Conservation (phyloP, 352 stramenopile species). For the Phytopythium montanum region DNA sequence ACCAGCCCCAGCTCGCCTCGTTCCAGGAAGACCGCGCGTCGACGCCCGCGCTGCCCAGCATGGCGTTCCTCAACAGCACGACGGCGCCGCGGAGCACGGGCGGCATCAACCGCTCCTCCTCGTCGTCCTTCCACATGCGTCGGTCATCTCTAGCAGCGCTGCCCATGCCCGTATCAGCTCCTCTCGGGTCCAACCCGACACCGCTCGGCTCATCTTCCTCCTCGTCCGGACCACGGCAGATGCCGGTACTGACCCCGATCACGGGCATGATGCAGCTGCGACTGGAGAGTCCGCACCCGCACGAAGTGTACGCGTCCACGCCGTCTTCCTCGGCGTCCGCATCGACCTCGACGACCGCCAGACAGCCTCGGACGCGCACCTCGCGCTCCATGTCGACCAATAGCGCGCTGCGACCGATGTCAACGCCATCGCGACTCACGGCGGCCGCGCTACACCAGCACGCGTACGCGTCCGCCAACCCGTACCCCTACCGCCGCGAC, state of each 20-base stretch:
- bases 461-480: conserved; percentile 41
- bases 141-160: conserved; percentile 50
- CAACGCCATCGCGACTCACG: conserved; percentile 20
- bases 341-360: conserved; percentile 11
- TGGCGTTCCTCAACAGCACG: conserved; percentile 27
- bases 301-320: conserved; percentile 15
- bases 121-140: conserved; percentile 24
- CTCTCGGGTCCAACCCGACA: conserved; percentile 15
- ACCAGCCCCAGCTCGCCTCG: conserved; percentile 20
- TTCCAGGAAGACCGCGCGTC: conserved; percentile 24
- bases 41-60: conserved; percentile 34
- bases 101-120: conserved; percentile 6
- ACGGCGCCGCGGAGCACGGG: conserved; percentile 17
- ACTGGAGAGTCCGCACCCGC: conserved; percentile 40
- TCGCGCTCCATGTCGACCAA: conserved; percentile 12
- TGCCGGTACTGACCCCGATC: conserved; percentile 56
- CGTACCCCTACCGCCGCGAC: conserved; percentile 36
- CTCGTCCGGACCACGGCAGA: conserved; percentile 12
- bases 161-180: conserved; percentile 36
- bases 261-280: conserved; percentile 73
- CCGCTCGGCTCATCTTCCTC: not conserved
- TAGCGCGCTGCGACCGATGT: conserved; percentile 10
- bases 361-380: conserved; percentile 8
- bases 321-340: conserved; percentile 19
- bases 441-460: conserved; percentile 41